Conservation (phyloP, 768 basidiomycete species). For the Boletus insuetus region DNA sequence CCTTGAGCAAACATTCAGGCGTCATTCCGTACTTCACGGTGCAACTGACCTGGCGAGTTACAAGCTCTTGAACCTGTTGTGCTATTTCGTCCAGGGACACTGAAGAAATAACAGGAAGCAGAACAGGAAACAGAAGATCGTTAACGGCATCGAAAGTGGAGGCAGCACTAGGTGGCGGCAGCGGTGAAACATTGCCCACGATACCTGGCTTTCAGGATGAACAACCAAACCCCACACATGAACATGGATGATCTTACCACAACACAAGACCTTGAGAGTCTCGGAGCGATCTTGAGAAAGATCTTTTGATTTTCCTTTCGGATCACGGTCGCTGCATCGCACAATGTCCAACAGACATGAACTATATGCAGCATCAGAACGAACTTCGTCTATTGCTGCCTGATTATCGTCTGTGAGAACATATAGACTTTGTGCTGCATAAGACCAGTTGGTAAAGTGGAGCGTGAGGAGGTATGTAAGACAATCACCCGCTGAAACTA, state of each 20-base stretch:
- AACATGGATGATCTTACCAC: constrained; percentile 47
- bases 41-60: constrained; percentile 47
- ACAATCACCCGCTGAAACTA: constrained; percentile 73
- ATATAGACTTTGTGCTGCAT: constrained; percentile 84
- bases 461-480: background rate
- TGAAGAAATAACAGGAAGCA: constrained; percentile 63
- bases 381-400: constrained; percentile 66
- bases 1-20: constrained; percentile 31
- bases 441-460: background rate
- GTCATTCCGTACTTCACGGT: background rate
- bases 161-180: constrained; percentile 63
- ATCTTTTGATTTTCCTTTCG: constrained; percentile 42
- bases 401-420: constrained; percentile 90
- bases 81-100: constrained; percentile 52
- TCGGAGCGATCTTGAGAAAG: constrained; percentile 45
- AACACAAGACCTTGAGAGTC: constrained; percentile 63
- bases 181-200: constrained; percentile 70
- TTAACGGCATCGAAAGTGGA: constrained; percentile 68
- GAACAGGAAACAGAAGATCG: constrained; percentile 67
- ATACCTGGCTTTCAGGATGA: constrained; percentile 49
- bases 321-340: constrained; percentile 31
- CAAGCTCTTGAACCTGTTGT: constrained; percentile 48
- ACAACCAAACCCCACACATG: background rate
- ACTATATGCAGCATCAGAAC: constrained; percentile 56
- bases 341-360: constrained; percentile 65